Evolutionary conservation across 2,329 filamentous ascomycete genomes (phyloP).

Genomic region (Ceratocystis ficicola): DNA sequence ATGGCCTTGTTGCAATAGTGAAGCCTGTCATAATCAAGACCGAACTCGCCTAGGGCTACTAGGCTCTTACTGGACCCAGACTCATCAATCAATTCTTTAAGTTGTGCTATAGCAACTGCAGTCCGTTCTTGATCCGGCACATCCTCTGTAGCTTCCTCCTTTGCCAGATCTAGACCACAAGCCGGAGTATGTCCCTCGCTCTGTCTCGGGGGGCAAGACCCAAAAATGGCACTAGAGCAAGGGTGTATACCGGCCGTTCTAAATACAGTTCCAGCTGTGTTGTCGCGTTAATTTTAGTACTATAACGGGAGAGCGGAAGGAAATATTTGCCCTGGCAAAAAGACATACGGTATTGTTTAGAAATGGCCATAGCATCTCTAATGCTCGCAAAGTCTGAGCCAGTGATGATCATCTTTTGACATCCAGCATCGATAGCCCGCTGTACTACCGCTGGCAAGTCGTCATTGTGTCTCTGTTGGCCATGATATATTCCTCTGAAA

Average conservation of each 20-base stretch:
- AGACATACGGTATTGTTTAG: conserved; percentile 55
- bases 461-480: conserved; percentile 59
- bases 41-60: conserved; percentile 86
- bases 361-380: conserved; percentile 58
- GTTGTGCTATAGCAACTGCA: conserved; percentile 40
- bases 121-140: conserved; percentile 34
- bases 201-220: conserved; percentile 36
- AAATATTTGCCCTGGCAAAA: not conserved
- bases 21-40: conserved; percentile 88
- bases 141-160: conserved; percentile 39
- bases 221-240: conserved; percentile 72
- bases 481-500: conserved; percentile 73
- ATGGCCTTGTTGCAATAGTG: conserved; percentile 66
- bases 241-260: conserved; percentile 90
- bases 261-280: conserved; percentile 64
- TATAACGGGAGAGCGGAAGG: not conserved
- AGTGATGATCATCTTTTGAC: conserved; percentile 82
- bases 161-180: conserved; percentile 42
- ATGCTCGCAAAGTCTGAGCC: conserved; percentile 78
- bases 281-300: conserved; percentile 19
- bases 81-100: conserved; percentile 52
- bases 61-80: conserved; percentile 44
- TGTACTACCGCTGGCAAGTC: conserved; percentile 68
- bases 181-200: conserved; percentile 40
- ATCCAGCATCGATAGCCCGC: conserved; percentile 65